These are phyloP conservation scores for Fusarium equiseti DNA, from an alignment of 2,329 filamentous ascomycete species.

Conservation along the genomic window DNA sequence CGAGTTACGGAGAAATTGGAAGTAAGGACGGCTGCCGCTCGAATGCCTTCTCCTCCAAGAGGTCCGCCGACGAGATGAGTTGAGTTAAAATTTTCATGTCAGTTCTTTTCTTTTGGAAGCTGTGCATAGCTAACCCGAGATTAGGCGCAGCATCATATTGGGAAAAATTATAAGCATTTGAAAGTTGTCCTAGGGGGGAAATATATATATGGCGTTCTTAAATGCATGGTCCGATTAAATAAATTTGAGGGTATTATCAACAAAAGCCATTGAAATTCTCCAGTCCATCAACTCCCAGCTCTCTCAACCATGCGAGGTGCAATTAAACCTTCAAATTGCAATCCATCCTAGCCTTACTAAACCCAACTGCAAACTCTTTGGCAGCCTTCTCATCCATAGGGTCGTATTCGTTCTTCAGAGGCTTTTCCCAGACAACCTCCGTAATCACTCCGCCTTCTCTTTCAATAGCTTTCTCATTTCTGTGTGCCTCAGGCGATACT, in stretches of 20 bases:
- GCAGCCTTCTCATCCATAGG: slow-evolving; percentile 8
- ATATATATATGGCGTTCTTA: not conserved
- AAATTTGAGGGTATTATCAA: not conserved
- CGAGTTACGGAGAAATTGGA: slow-evolving; percentile 1
- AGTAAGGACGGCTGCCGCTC: not conserved
- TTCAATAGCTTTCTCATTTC: not conserved
- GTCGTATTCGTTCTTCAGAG: not conserved
- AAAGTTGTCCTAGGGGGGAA: not conserved
- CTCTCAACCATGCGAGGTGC: too few relatives aligned
- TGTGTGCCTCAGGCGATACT: not conserved
- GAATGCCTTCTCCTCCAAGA: slow-evolving; percentile 18
- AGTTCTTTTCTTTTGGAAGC: not conserved
- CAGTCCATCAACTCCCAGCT: not conserved
- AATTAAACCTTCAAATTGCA: not conserved
- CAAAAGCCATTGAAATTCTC: not conserved
- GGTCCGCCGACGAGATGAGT: slow-evolving; percentile 3
- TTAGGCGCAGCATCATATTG: too few relatives aligned
- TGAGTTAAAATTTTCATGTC: not conserved
- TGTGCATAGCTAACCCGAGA: not conserved
- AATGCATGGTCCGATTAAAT: not conserved
- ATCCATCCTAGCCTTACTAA: slow-evolving; percentile 5
- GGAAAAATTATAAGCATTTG: not conserved
- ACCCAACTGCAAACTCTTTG: slow-evolving; percentile 3
- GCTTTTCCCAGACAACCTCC: slow-evolving; percentile 20
- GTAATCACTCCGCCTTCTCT: slow-evolving; percentile 27